Evolutionary conservation across 75 land plant species (phyloP), one percentile per base, ranked within the genome.

Genomic region (Pinus tabuliformis): DNA sequence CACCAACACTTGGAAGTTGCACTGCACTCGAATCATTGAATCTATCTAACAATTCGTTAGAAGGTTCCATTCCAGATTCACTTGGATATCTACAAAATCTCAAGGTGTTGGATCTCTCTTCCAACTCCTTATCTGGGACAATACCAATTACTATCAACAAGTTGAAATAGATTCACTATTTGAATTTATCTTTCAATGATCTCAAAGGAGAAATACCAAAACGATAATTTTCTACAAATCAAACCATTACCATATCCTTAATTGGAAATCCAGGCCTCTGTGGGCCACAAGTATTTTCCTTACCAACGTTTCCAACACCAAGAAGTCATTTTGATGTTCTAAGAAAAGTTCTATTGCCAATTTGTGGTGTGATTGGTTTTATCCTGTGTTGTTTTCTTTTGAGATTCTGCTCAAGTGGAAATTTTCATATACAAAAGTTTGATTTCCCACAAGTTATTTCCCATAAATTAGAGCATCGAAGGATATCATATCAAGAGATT

Each of bases 111-210:
- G n/a, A n/a, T n/a, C 64, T 78, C 33, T 72, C 74, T 12, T 37
- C 5, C 18, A 79, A 79, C 59, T 74, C 62, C 14, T 56, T 79
- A 1, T 74, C 76, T 1, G 72, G 76, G 11, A 1, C 65, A 11
- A 61, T 83, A 24, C 86, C 86, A 30, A 12, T 14, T 37, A 63
- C 73, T 24, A 56, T 84, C 0, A 79, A 30, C 56, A 59, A 49
- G 28, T 16, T 76, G 30, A 64, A 1, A 5, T 11, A n/a, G 61
- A 49, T 84, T 49, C 16, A 39, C 54, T 82, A 57, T 57, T 22
- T 85, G 60, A 83, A 85, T 54, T 77, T 85, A 16, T 85, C 87
- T 15, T 75, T 68, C 22, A 85, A 85, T 59, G 33, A 72, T 14
- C 52, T 85, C 6, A 54, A 62, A 18, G 87, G 87, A 13, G 42